Evolutionary conservation across 2,329 filamentous ascomycete genomes (phyloP).

Genomic region (Ceratocystis cubensis): DNA sequence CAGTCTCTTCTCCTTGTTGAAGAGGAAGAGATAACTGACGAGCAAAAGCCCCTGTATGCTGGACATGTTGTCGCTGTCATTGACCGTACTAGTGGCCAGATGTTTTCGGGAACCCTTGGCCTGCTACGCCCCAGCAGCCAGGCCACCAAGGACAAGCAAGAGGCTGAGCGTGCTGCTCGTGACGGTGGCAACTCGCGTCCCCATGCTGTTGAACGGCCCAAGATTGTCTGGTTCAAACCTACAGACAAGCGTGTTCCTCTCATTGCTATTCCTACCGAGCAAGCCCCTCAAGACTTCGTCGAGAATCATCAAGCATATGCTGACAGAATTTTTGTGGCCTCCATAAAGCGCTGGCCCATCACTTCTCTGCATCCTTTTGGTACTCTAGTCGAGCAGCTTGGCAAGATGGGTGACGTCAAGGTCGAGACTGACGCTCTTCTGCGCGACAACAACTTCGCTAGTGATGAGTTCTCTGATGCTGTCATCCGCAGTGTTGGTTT

Average conservation of each 20-base stretch:
- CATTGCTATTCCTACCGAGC: conserved; percentile 95
- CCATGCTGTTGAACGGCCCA: conserved; percentile 78
- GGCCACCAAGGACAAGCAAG: conserved; percentile 98
- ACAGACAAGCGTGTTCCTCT: conserved; percentile 97
- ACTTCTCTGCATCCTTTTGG: conserved; percentile 98
- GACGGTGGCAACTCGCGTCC: conserved; percentile 47
- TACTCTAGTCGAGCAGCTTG: conserved; percentile 91
- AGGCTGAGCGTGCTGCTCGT: conserved; percentile 83
- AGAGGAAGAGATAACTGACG: conserved; percentile 96
- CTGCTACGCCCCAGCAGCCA: conserved; percentile 92
- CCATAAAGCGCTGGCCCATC: conserved; percentile 99
- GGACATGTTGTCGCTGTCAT: conserved; percentile 96
- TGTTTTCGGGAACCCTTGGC: conserved; percentile 95
- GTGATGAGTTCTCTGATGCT: conserved; percentile 94
- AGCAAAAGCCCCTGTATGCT: conserved; percentile 93
- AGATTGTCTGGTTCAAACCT: conserved; percentile 99
- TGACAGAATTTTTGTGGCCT: conserved; percentile 95
- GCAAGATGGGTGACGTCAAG: conserved; percentile 92
- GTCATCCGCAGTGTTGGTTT: conserved; percentile 85
- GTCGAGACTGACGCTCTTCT: conserved; percentile 95
- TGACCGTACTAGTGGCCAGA: conserved; percentile 91
- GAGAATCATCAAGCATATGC: conserved; percentile 97
- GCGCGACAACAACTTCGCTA: conserved; percentile 96
- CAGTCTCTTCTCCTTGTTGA: conserved; percentile 94
- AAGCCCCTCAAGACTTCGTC: conserved; percentile 93